Evolutionary conservation across 2,329 filamentous ascomycete genomes (phyloP).

Genomic region (Fusarium haematococcum): DNA sequence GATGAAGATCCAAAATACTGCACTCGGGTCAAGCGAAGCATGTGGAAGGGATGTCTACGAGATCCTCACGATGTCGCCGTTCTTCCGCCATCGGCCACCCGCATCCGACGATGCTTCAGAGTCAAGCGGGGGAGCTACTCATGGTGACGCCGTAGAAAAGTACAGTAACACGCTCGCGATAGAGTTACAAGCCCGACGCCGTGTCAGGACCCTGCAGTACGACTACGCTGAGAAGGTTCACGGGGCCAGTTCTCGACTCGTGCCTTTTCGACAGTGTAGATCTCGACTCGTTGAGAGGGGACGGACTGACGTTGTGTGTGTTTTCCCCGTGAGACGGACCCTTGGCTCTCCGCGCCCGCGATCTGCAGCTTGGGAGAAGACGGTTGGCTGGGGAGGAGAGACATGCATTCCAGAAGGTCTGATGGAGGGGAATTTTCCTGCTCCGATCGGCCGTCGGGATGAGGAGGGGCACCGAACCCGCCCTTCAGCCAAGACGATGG

Average conservation of each 20-base stretch:
- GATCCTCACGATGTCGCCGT: not conserved
- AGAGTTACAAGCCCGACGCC: constrained; percentile 15
- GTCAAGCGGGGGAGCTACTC: not conserved
- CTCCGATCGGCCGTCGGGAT: not conserved
- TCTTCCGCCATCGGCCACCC: not conserved
- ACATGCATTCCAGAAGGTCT: constrained; percentile 29
- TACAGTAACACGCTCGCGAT: constrained; percentile 9
- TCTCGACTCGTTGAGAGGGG: constrained; percentile 23
- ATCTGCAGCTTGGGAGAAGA: constrained; percentile 14
- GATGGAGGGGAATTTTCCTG: not conserved
- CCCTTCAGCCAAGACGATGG: not conserved
- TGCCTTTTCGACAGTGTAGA: constrained; percentile 14
- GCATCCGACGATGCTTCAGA: not conserved
- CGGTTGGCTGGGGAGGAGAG: constrained; percentile 13
- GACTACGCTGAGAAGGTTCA: not conserved
- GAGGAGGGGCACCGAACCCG: not conserved
- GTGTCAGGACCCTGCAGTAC: constrained; percentile 6
- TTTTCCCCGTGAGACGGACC: constrained; percentile 9
- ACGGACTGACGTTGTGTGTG: constrained; percentile 21
- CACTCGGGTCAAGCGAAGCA: not conserved
- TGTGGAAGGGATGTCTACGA: not conserved
- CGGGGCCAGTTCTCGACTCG: not conserved
- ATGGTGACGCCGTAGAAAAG: not conserved
- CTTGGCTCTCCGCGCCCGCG: constrained; percentile 15
- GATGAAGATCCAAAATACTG: not conserved